Conservation (phyloP, 495 filamentous ascomycete genomes). For the Pseudoneurospora amorphoporcata region DNA sequence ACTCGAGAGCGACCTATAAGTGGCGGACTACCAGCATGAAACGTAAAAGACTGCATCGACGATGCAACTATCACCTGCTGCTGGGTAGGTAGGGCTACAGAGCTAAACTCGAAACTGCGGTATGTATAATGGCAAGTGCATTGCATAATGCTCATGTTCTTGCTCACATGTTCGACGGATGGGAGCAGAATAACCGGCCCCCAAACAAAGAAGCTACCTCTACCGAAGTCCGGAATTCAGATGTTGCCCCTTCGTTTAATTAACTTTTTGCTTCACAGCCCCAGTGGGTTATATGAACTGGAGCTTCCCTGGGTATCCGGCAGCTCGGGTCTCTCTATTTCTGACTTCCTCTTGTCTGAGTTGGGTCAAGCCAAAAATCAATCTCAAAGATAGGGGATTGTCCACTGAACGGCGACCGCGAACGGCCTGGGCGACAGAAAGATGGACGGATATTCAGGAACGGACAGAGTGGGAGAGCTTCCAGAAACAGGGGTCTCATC, state of each 20-base stretch:
- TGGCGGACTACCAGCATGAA: background rate
- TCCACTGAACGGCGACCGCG: background rate
- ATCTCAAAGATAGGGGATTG: background rate
- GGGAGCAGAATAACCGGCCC: background rate
- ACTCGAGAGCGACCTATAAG: background rate
- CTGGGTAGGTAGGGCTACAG: background rate
- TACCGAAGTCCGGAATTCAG: background rate
- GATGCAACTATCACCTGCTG: background rate
- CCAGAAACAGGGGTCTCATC: background rate
- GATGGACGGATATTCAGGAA: background rate
- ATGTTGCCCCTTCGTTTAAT: background rate
- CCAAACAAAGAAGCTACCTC: background rate
- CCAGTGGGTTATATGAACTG: background rate
- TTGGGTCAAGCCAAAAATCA: background rate
- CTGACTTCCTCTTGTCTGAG: background rate
- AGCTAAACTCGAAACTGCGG: background rate
- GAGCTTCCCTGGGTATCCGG: background rate
- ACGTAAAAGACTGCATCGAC: background rate
- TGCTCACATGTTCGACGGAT: background rate
- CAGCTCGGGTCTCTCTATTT: background rate
- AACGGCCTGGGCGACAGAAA: background rate
- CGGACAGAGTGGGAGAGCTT: background rate
- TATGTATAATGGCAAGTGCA: background rate
- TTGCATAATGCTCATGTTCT: background rate
- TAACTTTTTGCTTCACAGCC: background rate